Evolutionary conservation across 805 yeast species (phyloP), one percentile per base, ranked within the genome.

Genomic region (Ogataea salicorniae): DNA sequence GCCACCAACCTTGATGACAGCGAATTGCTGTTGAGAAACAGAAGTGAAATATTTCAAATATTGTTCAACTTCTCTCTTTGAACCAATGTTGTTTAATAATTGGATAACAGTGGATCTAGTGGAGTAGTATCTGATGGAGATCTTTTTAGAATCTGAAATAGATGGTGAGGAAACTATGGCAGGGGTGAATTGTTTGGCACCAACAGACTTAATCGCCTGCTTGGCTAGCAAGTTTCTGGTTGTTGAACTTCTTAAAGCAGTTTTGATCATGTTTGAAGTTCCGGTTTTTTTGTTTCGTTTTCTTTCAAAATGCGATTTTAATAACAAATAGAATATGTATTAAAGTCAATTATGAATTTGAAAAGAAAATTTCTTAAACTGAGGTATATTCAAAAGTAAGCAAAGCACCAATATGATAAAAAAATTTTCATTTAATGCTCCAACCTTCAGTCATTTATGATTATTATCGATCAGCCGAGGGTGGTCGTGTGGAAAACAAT

Each of bases 1-100:
- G 54, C 99, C 99, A 37, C 99, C 99, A 39, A 94, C 99, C 67
- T 94, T 94, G 69, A 94, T 94, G 39, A 94, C 97, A 3, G 99
- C 99, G 61, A 94, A 94, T 62, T 94, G 97, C 66, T 94, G 98
- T 57, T 90, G 91, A 6, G 90, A 84, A 16, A 94, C 98, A 33
- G 97, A 89, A 1, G 98, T 91, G 75, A 94, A 94, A 68, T 92
- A 92, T 67, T 90, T 91, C 62, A 94, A 78, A 69, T 94, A 94
- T 69, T 94, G 99, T 67, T 94, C 99, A 39, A 94, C 99, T 70
- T 94, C 99, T 54, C 98, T 80, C 66, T 94, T 95, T 42, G 97
- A 90, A 23, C 98, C 97, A 56, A 94, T 94, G 68, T 91, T 94
- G 74, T 92, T 94, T 65, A 94, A 75, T 44, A 94, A 75, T 69